A percentile compares a stretch with the other conserved stretches of the same genome.
These are phyloP conservation scores for Monosporozyma solicola DNA, from an alignment of 805 yeast genomes.

Conservation along the genomic window DNA sequence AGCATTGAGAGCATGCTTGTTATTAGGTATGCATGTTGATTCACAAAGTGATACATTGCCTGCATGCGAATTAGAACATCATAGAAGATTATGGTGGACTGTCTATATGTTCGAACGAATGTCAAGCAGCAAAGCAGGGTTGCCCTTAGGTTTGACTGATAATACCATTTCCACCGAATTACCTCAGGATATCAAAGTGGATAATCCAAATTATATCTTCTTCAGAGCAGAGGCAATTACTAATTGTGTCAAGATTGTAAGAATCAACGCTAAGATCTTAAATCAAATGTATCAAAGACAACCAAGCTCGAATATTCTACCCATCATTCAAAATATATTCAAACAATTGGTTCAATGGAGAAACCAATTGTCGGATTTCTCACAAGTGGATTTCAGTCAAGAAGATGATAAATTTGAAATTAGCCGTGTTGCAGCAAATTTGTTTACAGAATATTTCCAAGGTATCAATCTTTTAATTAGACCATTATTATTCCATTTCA, in stretches of 20 bases:
- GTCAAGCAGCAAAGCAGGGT: constrained; percentile 75
- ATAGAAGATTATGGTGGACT: constrained; percentile 83
- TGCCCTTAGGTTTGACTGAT: constrained; percentile 71
- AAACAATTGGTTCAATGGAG: constrained; percentile 62
- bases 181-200: constrained; percentile 65
- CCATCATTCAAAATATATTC: constrained; percentile 62
- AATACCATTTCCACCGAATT: constrained; percentile 72
- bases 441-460: constrained; percentile 77
- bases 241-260: constrained; percentile 70
- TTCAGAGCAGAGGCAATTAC: constrained; percentile 72
- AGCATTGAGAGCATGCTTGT: constrained; percentile 62
- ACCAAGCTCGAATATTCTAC: constrained; percentile 66
- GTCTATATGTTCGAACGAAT: constrained; percentile 75
- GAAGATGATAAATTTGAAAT: constrained; percentile 34
- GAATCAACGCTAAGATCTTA: constrained; percentile 65
- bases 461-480: constrained; percentile 74
- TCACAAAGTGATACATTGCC: constrained; percentile 61
- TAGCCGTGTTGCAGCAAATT: constrained; percentile 58
- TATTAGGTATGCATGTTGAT: constrained; percentile 76
- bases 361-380: constrained; percentile 51
- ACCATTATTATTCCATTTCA: constrained; percentile 68
- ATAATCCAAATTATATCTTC: constrained; percentile 57
- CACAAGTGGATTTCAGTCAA: constrained; percentile 50
- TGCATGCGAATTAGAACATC: constrained; percentile 67
- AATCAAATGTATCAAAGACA: constrained; percentile 65